Conservation (phyloP, 2,329 filamentous ascomycete genomes). For the Botrytis byssoidea region DNA sequence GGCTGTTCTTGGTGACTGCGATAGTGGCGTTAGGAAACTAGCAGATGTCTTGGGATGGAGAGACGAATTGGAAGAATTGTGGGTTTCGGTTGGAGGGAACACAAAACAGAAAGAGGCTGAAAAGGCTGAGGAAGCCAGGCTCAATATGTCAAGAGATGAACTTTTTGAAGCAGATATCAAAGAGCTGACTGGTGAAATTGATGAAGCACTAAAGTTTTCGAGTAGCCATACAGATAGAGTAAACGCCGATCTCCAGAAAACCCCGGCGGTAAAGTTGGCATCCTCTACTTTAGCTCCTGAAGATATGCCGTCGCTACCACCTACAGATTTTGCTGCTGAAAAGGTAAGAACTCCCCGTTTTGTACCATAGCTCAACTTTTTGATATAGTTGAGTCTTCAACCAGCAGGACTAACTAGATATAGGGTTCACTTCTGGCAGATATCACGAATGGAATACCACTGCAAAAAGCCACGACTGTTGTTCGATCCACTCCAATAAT, state of each 20-base stretch:
- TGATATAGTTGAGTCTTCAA: background rate
- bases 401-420: background rate
- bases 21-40: slow-evolving; percentile 74
- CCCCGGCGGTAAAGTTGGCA: background rate
- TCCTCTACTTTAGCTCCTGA: background rate
- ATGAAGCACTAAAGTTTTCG: slow-evolving; percentile 37
- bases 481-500: background rate
- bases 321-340: background rate
- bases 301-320: background rate
- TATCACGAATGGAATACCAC: background rate
- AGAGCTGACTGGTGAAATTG: slow-evolving; percentile 41
- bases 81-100: slow-evolving; percentile 64
- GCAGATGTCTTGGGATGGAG: slow-evolving; percentile 81
- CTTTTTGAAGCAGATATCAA: slow-evolving; percentile 40
- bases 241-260: slow-evolving; percentile 30
- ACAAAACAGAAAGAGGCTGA: slow-evolving; percentile 47
- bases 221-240: slow-evolving; percentile 36
- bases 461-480: background rate
- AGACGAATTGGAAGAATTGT: slow-evolving; percentile 75
- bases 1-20: slow-evolving; percentile 76
- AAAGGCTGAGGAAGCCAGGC: slow-evolving; percentile 22
- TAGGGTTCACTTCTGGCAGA: background rate
- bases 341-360: background rate
- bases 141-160: slow-evolving; percentile 49
- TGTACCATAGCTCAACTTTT: background rate